Conservation (phyloP, 1,284 basidiomycete genomes). For the Ustilago trichophora region DNA sequence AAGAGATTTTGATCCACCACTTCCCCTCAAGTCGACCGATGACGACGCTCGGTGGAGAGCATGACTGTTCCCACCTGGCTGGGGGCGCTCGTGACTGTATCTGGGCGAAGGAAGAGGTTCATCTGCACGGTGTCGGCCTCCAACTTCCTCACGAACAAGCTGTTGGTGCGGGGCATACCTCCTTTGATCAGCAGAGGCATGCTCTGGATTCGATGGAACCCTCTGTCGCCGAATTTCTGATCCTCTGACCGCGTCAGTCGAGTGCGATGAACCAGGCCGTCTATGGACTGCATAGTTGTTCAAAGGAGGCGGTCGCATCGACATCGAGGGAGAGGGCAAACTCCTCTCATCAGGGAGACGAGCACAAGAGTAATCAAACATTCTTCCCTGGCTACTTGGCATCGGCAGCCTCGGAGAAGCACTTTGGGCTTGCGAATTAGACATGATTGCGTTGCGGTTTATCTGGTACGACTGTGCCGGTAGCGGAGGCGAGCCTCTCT, state of each 20-base stretch:
- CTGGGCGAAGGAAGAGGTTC: too few relatives aligned
- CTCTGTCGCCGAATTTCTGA: background rate
- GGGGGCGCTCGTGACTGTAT: too few relatives aligned
- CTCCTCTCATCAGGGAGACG: constrained; percentile 2
- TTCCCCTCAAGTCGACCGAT: too few relatives aligned
- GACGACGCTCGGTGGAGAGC: too few relatives aligned
- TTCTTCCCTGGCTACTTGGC: background rate
- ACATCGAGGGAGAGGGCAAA: background rate
- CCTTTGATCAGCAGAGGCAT: background rate
- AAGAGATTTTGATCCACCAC: too few relatives aligned
- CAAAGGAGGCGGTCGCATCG: background rate
- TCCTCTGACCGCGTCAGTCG: background rate
- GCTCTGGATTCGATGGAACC: background rate
- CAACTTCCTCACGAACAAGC: too few relatives aligned
- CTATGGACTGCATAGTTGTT: background rate
- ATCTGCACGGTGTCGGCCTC: too few relatives aligned
- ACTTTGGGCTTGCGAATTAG: background rate
- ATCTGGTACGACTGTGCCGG: background rate
- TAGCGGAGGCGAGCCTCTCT: background rate
- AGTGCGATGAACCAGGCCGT: background rate
- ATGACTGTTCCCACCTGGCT: too few relatives aligned
- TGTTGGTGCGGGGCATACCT: background rate
- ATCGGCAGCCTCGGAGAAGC: constrained; percentile 1
- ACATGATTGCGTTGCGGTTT: too few relatives aligned
- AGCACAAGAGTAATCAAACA: constrained; percentile 20